A percentile compares a stretch with the other conserved stretches of the same genome.
Evolutionary conservation across 1,284 basidiomycete species (phyloP).

Genomic region (Rhodotorula glutinis): DNA sequence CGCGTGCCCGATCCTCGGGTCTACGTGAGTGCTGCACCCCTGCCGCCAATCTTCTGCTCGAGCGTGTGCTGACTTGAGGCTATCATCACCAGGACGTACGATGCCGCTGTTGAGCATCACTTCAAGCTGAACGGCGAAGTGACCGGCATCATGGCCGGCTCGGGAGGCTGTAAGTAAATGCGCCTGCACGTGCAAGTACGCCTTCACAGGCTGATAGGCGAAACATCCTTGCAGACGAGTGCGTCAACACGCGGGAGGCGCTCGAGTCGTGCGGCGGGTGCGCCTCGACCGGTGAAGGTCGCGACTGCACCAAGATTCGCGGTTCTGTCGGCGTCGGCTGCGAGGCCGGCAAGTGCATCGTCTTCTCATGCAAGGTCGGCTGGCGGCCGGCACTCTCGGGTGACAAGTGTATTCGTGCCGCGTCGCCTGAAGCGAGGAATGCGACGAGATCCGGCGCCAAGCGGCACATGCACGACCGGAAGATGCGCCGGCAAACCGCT

Average conservation of each 20-base stretch:
- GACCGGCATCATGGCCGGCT: conserved; percentile 25
- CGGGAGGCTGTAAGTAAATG: conserved; percentile 45
- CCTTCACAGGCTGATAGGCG: background rate
- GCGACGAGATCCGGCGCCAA: background rate
- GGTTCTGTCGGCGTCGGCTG: conserved; percentile 57
- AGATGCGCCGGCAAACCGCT: background rate
- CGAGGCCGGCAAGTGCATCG: conserved; percentile 34
- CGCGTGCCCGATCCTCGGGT: conserved; percentile 33
- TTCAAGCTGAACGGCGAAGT: conserved; percentile 19
- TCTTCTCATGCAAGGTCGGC: conserved; percentile 47
- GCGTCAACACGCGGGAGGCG: conserved; percentile 23
- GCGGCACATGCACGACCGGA: background rate
- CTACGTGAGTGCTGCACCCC: conserved; percentile 31
- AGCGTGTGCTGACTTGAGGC: background rate
- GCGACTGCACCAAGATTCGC: conserved; percentile 47
- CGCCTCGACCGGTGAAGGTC: conserved; percentile 24
- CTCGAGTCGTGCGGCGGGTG: conserved; percentile 39
- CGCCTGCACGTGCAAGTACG: background rate
- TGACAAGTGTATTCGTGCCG: conserved; percentile 25
- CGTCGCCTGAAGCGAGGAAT: background rate
- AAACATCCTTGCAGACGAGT: conserved; percentile 21
- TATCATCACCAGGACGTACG: conserved; percentile 40
- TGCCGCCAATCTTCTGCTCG: no score
- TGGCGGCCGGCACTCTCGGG: conserved; percentile 38
- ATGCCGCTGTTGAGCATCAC: conserved; percentile 29